These are phyloP conservation scores for Kockovaella imperatae DNA, from an alignment of 768 basidiomycete species.

Conservation along the genomic window DNA sequence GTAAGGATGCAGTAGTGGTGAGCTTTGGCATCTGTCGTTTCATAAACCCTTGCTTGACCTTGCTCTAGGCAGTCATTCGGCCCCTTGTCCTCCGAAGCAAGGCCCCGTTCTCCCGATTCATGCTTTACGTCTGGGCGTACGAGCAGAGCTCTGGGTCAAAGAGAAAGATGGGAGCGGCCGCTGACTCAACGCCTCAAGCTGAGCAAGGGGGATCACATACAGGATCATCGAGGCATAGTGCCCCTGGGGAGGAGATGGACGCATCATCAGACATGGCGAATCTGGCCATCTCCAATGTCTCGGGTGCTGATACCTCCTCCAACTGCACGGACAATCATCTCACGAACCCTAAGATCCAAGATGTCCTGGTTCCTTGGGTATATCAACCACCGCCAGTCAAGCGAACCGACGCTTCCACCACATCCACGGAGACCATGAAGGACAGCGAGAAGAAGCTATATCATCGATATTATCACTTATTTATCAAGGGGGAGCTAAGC, in stretches of 20 bases:
- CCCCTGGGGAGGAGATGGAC: background rate
- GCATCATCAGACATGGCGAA: background rate
- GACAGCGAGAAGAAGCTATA: conserved; percentile 53
- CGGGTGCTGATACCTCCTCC: background rate
- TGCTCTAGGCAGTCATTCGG: conserved; percentile 21
- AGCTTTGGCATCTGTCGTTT: conserved; percentile 3
- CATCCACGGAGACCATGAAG: too few species aligned
- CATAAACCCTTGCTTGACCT: background rate
- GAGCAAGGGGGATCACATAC: background rate
- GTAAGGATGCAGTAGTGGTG: conserved; percentile 68
- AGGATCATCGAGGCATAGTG: background rate
- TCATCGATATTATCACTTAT: conserved; percentile 96
- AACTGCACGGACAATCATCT: too few species aligned
- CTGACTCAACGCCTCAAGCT: conserved; percentile 20
- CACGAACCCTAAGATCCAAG: too few species aligned
- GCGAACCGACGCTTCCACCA: background rate
- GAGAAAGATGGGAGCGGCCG: conserved; percentile 53
- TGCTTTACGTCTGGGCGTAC: conserved; percentile 95
- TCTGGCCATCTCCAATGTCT: background rate
- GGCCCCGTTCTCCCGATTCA: conserved; percentile 52
- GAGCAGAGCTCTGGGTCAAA: conserved; percentile 85
- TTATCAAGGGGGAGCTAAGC: conserved; percentile 67
- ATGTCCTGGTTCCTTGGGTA: conserved; percentile 44
- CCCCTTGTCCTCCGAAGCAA: conserved; percentile 14
- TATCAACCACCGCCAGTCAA: conserved; percentile 14